Evolutionary conservation across 2,329 filamentous ascomycete species (phyloP), one percentile per base, ranked within the genome.

Genomic region (Cercospora sp.): DNA sequence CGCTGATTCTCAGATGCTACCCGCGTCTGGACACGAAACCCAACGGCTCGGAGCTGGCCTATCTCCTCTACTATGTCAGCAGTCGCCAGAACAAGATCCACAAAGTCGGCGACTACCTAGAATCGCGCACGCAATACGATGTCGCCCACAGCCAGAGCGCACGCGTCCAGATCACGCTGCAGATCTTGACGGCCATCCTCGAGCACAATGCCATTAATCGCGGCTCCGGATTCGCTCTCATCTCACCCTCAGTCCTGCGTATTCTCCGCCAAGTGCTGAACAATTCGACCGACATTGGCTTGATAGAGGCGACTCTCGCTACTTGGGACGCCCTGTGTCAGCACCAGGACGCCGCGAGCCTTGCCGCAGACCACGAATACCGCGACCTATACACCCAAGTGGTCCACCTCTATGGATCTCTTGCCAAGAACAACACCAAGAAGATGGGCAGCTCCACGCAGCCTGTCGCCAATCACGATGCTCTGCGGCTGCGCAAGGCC

Each of bases 41-140:
- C 55, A 98, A 98, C 81, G 93, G 93, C 73, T 97, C 93, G 82
- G 95, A 99, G 84, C 88, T 99, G 71, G 97, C 93, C 81, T 98
- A 98, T 79, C 88, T 99, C 72, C 88, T 98, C 64, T 98, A 97
- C 86, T 98, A 99, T 84, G 93, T 92, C 69, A 96, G 92, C 78
- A 97, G 94, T 74, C 92, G 94, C 69, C 90, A 93, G 72, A 94
- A 92, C 81, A 99, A 98, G 85, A 89, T 98, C 75, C 92, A 95
- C 77, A 99, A 99, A 82, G 94, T 99, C 73, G 93, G 93, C 79
- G 89, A 89, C 74, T 99, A 97, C 78, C 86, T 99, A 72, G 94
- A 98, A 83, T 96, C 94, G 84, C 93, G 94, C 83, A 95, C 93
- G 23, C 91, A 91, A 69, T 90, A 89, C 77, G 95, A 99, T 83